These are phyloP conservation scores for Coprinellus micaceus DNA, from an alignment of 768 basidiomycete genomes.

Conservation along the genomic window DNA sequence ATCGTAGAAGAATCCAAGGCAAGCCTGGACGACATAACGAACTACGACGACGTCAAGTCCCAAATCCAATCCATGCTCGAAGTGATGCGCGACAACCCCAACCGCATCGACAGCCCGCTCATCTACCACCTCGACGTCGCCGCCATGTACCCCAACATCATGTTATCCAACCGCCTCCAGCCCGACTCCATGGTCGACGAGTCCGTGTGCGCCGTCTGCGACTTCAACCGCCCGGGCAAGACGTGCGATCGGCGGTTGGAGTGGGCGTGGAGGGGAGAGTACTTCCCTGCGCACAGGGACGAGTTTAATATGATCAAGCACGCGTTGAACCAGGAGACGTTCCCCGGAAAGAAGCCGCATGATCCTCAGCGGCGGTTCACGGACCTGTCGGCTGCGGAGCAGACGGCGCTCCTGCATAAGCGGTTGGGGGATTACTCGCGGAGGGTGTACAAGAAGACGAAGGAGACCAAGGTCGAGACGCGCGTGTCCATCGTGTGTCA, in stretches of 20 bases:
- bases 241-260: constrained; percentile 88
- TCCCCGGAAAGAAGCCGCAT: constrained; percentile 76
- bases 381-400: constrained; percentile 81
- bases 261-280: constrained; percentile 99
- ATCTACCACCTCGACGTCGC: constrained; percentile 99
- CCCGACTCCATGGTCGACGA: constrained; percentile 98
- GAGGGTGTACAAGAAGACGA: constrained; percentile 97
- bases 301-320: constrained; percentile 99
- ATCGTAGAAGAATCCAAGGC: constrained; percentile 81
- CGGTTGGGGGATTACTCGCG: constrained; percentile 97
- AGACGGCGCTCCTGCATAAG: constrained; percentile 90
- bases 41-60: constrained; percentile 89
- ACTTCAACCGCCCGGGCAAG: constrained; percentile 96
- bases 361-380: constrained; percentile 74
- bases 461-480: constrained; percentile 93
- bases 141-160: constrained; percentile 99
- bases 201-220: constrained; percentile 94
- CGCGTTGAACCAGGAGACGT: constrained; percentile 90
- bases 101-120: constrained; percentile 84
- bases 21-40: constrained; percentile 79
- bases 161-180: constrained; percentile 98
- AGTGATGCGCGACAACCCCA: constrained; percentile 86
- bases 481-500: constrained; percentile 96
- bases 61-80: constrained; percentile 78
- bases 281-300: constrained; percentile 94